Base-by-base conservation (phyloP, 2,329 filamentous ascomycete species). In the Aurifilum marmelostoma region DNA sequence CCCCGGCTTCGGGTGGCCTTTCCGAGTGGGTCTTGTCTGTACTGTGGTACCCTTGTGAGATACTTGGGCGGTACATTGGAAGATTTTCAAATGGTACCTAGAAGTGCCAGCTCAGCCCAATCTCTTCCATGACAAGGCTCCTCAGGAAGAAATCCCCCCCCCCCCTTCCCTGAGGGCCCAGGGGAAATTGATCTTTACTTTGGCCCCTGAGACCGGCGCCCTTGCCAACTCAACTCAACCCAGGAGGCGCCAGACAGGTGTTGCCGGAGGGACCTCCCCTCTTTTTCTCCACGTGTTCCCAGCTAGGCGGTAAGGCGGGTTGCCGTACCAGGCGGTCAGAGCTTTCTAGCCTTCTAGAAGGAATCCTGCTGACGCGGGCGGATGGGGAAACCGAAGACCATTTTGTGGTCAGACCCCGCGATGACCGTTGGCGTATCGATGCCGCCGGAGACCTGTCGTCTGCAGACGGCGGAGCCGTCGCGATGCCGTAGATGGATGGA, bases 1-100 rank as follows among this genome's bases (percentile, higher is more conserved):
- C 66, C 70, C 68, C 56, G 70, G 70, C 70, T 65, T 71, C 68
- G 70, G 70, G 66, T 58, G n/a, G 43, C 58, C 29, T 47, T 68
- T 65, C 70, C 68, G 70, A 70, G 70, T 60, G 67, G 69, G 63
- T 39, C 54, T 41, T 32, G 24, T 58, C 65, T 29, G 34, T 34
- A 34, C 34, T n/a, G 8, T 11, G 2, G 27, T 12, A 47, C 27
- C 62, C 67, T 47, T 43, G 59, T 37, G 34, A 41, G 64, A 37
- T 66, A 60, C 63, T n/a, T 58, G 34, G 21, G 32, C 50, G 54
- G 47, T 65, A 65, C 63, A 59, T 59, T 37, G 56, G 29, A 11
- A 47, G 2, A 47, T 47, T 47, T 47, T 16, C 34, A 34, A n/a
- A 47, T 47, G 43, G 43, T 47, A 47, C 29, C 63, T 56, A 37